phyloP scores from a whole-genome alignment of 2,329 filamentous ascomycete species.

The Aspergillus cejpii region DNA sequence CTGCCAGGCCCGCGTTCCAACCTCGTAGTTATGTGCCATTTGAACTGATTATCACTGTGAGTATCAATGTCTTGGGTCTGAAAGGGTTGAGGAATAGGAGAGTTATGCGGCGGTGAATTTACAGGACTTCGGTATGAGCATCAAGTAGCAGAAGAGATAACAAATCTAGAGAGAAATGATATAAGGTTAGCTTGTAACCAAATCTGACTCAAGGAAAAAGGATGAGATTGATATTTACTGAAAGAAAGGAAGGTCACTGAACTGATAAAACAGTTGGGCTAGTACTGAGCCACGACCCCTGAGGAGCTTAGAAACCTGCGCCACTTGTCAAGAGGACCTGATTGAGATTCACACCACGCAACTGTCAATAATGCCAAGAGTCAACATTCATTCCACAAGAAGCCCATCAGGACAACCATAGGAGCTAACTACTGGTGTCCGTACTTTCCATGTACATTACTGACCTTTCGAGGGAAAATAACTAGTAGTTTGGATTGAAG shows the following conservation, averaged over 20 bases:
- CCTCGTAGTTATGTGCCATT: slow-evolving; percentile 91
- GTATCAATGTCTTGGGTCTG: slow-evolving; percentile 5
- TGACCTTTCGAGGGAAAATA: too few species aligned
- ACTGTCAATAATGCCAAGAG: slow-evolving; percentile 15
- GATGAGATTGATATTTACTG: slow-evolving; percentile 6
- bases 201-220: slow-evolving; percentile 2
- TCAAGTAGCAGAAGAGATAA: slow-evolving; percentile 21
- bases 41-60: slow-evolving; percentile 5
- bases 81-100: slow-evolving; percentile 11
- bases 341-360: slow-evolving; percentile 14
- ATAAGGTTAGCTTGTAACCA: slow-evolving; percentile 1
- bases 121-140: slow-evolving; percentile 19
- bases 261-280: slow-evolving; percentile 27
- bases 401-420: too few species aligned
- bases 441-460: too few species aligned
- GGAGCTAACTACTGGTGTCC: too few species aligned
- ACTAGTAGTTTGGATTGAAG: too few species aligned
- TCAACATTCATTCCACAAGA: background rate
- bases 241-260: slow-evolving; percentile 15
- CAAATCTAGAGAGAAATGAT: slow-evolving; percentile 9
- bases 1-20: slow-evolving; percentile 97
- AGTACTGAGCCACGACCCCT: slow-evolving; percentile 27
- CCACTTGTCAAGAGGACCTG: slow-evolving; percentile 15
- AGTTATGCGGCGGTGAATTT: slow-evolving; percentile 14
- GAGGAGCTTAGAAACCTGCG: slow-evolving; percentile 20